phyloP scores from a whole-genome alignment of 768 basidiomycete genomes.

The Panaeolus papilionaceus region DNA sequence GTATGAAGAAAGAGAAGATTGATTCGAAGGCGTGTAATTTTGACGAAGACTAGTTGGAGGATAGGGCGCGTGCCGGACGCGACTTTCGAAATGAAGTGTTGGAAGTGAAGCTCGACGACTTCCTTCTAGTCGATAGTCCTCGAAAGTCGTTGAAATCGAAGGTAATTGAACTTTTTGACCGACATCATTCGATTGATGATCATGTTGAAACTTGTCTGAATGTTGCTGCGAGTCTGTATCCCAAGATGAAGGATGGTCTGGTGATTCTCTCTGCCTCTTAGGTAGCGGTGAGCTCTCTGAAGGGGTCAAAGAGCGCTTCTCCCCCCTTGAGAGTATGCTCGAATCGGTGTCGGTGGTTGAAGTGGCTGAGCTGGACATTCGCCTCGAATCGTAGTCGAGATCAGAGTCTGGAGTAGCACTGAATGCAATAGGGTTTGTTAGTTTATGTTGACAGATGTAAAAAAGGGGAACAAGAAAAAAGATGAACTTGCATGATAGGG shows the following conservation, averaged over 20 bases:
- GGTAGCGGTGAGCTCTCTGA: constrained; percentile 53
- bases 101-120: constrained; percentile 70
- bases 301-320: constrained; percentile 66
- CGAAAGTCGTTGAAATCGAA: constrained; percentile 74
- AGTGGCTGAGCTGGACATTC: constrained; percentile 81
- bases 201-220: constrained; percentile 43
- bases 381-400: constrained; percentile 65
- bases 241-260: constrained; percentile 39
- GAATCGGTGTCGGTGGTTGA: constrained; percentile 74
- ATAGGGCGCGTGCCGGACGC: constrained; percentile 63
- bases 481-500: constrained; percentile 47
- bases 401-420: constrained; percentile 49
- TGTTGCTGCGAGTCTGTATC: constrained; percentile 35
- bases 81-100: constrained; percentile 58
- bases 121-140: constrained; percentile 63
- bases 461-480: constrained; percentile 24
- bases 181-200: constrained; percentile 39
- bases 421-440: constrained; percentile 1
- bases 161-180: constrained; percentile 73
- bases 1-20: constrained; percentile 52
- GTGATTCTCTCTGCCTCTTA: constrained; percentile 51
- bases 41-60: constrained; percentile 55
- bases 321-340: constrained; percentile 59
- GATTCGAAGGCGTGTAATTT: constrained; percentile 50
- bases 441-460: constrained; percentile 24